These are phyloP conservation scores for Aureobasidium namibiae DNA, from an alignment of 2,329 filamentous ascomycete species.

Conservation along the genomic window DNA sequence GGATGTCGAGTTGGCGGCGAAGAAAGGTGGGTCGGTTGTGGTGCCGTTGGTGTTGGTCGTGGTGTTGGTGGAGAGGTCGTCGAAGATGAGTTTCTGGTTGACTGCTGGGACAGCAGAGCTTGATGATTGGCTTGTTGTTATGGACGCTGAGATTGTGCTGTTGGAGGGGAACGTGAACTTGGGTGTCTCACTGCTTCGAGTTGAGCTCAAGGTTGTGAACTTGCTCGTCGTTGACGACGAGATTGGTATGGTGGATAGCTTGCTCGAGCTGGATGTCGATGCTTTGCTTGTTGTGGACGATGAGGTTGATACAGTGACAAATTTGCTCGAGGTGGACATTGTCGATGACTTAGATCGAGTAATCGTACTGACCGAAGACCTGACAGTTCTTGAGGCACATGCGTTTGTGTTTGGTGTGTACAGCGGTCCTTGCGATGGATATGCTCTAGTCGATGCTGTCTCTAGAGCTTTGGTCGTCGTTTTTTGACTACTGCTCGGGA, in stretches of 20 bases:
- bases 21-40: background rate
- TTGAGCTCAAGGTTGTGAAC: background rate
- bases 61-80: background rate
- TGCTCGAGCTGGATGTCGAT: background rate
- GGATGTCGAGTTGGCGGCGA: background rate
- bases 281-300: background rate
- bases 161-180: background rate
- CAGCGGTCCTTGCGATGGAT: background rate
- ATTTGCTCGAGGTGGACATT: background rate
- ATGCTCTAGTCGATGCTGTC: background rate
- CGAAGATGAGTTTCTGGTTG: background rate
- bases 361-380: background rate
- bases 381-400: background rate
- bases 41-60: background rate
- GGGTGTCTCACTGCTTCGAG: background rate
- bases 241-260: too few relatives aligned
- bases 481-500: background rate
- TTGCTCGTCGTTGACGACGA: background rate
- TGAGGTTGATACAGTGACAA: background rate
- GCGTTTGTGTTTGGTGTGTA: conserved; percentile 5
- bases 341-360: background rate
- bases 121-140: background rate
- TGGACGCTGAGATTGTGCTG: background rate
- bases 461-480: background rate
- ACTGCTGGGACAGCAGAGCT: background rate